phyloP scores from a whole-genome alignment of 768 basidiomycete genomes.

The Amanita muscaria region DNA sequence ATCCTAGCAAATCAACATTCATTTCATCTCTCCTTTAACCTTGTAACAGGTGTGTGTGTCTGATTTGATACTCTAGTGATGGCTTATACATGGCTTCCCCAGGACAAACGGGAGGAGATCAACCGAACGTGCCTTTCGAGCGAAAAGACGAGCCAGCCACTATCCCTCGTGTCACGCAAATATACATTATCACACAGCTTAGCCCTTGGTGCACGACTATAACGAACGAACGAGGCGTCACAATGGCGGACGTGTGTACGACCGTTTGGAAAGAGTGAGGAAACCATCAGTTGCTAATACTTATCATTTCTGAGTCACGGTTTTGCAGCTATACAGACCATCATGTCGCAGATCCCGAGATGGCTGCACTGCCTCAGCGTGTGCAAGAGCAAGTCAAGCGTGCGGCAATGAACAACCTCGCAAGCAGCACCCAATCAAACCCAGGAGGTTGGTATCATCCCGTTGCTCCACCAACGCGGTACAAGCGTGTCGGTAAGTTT shows the following conservation, averaged over 20 bases:
- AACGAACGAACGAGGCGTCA: constrained; percentile 65
- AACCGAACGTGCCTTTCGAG: constrained; percentile 45
- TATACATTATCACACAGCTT: constrained; percentile 47
- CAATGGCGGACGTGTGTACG: constrained; percentile 65
- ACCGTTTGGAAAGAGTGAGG: constrained; percentile 72
- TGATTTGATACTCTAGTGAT: not conserved
- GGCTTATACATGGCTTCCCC: too few species aligned
- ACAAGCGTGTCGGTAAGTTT: constrained; percentile 56
- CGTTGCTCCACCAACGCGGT: constrained; percentile 36
- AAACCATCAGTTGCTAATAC: not conserved
- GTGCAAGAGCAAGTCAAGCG: constrained; percentile 68
- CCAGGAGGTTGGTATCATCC: constrained; percentile 32
- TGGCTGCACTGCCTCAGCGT: constrained; percentile 48
- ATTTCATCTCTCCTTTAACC: constrained; percentile 66
- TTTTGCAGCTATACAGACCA: constrained; percentile 57
- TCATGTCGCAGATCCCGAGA: constrained; percentile 57
- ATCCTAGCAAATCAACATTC: constrained; percentile 44
- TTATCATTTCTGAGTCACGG: not conserved
- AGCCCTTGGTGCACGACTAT: constrained; percentile 78
- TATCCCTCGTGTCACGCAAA: constrained; percentile 52
- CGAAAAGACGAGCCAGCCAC: constrained; percentile 59
- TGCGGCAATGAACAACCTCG: constrained; percentile 35
- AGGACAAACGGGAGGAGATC: constrained; percentile 56
- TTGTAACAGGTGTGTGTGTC: constrained; percentile 49
- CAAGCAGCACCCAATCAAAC: constrained; percentile 12